Evolutionary conservation across 1,284 basidiomycete species (phyloP).

Genomic region (Trichosporon sp.): DNA sequence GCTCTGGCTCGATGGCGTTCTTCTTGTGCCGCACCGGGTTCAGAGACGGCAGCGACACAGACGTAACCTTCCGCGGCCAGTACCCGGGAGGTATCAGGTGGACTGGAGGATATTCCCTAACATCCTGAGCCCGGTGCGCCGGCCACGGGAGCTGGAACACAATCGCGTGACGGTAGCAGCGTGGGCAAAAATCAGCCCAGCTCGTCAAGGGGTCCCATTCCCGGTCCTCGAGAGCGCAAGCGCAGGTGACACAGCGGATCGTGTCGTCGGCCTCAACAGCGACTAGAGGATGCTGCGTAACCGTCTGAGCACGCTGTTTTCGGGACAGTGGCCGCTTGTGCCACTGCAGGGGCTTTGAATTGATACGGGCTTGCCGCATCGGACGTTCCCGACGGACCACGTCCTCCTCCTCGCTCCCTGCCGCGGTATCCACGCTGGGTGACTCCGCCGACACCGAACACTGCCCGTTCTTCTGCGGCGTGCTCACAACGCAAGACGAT

Average conservation of each 20-base stretch:
- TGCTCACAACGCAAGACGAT: conserved; percentile 17
- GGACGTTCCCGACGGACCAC: conserved; percentile 19
- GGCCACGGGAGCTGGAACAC: conserved; percentile 53
- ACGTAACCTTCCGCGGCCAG: conserved; percentile 37
- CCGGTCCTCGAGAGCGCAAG: conserved; percentile 40
- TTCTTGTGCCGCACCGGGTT: conserved; percentile 30
- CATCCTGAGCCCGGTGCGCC: conserved; percentile 38
- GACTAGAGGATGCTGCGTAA: conserved; percentile 26
- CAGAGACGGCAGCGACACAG: conserved; percentile 43
- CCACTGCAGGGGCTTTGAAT: conserved; percentile 20
- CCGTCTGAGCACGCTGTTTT: conserved; percentile 13
- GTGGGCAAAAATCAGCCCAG: conserved; percentile 47
- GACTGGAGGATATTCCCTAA: conserved; percentile 45
- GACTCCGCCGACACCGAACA: conserved; percentile 7
- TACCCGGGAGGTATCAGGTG: conserved; percentile 44
- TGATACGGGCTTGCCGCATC: conserved; percentile 34
- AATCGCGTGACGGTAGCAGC: conserved; percentile 52
- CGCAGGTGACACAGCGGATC: conserved; percentile 47
- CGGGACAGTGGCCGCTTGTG: conserved; percentile 14
- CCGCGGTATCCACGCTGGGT: background rate
- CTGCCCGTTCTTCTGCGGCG: conserved; percentile 21
- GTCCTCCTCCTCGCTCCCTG: conserved; percentile 31
- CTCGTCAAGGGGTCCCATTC: conserved; percentile 44
- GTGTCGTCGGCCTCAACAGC: conserved; percentile 35
- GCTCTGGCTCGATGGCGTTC: conserved; percentile 30